These are phyloP conservation scores for Geotrichum cucujoidarum DNA, from an alignment of 1,139 yeast species.

Conservation along the genomic window DNA sequence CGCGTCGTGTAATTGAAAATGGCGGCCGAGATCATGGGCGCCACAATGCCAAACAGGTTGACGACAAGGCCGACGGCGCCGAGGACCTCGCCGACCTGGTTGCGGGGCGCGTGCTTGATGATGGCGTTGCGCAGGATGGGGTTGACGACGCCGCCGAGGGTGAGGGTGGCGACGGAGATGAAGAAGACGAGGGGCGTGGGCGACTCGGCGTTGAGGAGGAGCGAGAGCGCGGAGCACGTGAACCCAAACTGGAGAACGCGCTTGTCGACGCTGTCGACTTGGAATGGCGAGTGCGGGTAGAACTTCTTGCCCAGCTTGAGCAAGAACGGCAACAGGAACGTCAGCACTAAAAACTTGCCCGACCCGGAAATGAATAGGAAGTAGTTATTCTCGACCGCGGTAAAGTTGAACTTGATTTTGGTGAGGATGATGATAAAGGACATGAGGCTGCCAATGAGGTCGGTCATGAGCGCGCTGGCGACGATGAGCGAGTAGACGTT, in stretches of 20 bases:
- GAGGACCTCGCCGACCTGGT: slow-evolving; percentile 33
- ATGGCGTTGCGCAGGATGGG: slow-evolving; percentile 50
- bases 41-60: slow-evolving; percentile 27
- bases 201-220: slow-evolving; percentile 37
- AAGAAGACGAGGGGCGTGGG: slow-evolving; percentile 33
- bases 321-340: slow-evolving; percentile 43
- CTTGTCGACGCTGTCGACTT: slow-evolving; percentile 53
- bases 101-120: slow-evolving; percentile 44
- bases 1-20: slow-evolving; percentile 32
- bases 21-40: slow-evolving; percentile 31
- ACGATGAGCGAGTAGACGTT: slow-evolving; percentile 46
- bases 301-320: no score
- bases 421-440: slow-evolving; percentile 54
- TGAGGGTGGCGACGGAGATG: slow-evolving; percentile 47
- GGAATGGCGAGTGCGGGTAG: neutral
- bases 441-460: slow-evolving; percentile 37
- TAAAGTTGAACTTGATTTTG: slow-evolving; percentile 56
- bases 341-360: slow-evolving; percentile 42
- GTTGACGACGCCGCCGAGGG: slow-evolving; percentile 23
- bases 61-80: slow-evolving; percentile 34
- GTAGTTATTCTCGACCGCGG: slow-evolving; percentile 53
- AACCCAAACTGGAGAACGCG: slow-evolving; percentile 38
- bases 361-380: slow-evolving; percentile 53
- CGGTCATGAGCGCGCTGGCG: slow-evolving; percentile 45
- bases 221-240: slow-evolving; percentile 43